Evolutionary conservation across 805 yeast genomes (phyloP), one percentile per base, ranked within the genome.

Genomic region (Maudiozyma bulderi): DNA sequence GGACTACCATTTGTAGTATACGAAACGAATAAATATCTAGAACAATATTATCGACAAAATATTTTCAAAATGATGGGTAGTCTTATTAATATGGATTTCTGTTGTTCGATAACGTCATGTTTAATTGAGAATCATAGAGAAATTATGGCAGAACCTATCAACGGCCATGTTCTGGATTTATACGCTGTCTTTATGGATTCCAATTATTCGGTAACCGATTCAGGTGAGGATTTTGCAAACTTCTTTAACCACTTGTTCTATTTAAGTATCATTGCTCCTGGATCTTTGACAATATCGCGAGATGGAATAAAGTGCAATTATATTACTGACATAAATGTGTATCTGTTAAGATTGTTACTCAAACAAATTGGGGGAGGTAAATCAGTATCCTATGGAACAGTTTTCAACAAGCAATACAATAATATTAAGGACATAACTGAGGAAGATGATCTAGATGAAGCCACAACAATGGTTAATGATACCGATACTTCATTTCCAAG

Each of bases 301-400:
- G 43, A 40, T 29, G 11, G 26, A 6, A 13, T 40, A 5, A 6
- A 40, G 5, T 32, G 43, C 6, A n/a, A 30, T 1, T 28, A 7
- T 9, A 28, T 40, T 29, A 28, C 33, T 6, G 33, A 40, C 40
- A 53, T 64, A 13, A 60, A 64, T 47, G 51, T 51, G 2, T 52
- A 52, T 20, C 44, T 56, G 5, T 42, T 64, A 45, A 49, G 51
- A 26, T 37, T 58, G 8, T 50, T 64, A 39, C 50, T 10, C 58
- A 59, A 40, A 79, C 77, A 53, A 52, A 50, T 49, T 5, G 8
- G n/a, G n/a, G 26, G 26, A 20, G 2, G 26, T 20, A 20, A 20
- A 20, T 3, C 26, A 20, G 26, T 20, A 20, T 20, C 26, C 26
- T 20, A 20, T 20, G 26, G 4, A 20, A 20, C 26, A 20, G 26